phyloP scores from a whole-genome alignment of 768 basidiomycete species.

The Pseudohyphozyma bogoriensis region DNA sequence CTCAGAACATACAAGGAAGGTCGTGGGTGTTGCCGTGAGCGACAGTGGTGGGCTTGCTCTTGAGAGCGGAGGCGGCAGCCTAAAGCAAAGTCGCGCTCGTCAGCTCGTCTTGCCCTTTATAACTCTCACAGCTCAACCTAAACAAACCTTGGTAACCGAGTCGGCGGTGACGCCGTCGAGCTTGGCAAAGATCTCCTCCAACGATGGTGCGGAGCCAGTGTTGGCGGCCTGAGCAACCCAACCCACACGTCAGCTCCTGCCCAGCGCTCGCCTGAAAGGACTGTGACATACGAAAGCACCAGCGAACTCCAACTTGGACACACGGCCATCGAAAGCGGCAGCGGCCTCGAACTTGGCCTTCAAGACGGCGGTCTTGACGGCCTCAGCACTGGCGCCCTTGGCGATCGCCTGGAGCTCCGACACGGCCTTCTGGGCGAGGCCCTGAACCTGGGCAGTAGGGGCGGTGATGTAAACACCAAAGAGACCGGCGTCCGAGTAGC shows the following conservation, averaged over 20 bases:
- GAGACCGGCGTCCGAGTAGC: constrained; percentile 84
- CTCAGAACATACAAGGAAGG: constrained; percentile 46
- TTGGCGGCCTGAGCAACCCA: neutral
- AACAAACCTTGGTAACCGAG: constrained; percentile 59
- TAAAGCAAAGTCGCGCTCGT: constrained; percentile 34
- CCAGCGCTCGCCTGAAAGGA: too few species aligned
- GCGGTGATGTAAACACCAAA: constrained; percentile 75
- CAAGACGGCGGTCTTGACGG: constrained; percentile 66
- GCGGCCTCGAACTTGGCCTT: constrained; percentile 84
- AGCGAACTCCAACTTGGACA: constrained; percentile 52
- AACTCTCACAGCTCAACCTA: too few species aligned
- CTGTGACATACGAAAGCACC: constrained; percentile 52
- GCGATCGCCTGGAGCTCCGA: constrained; percentile 53
- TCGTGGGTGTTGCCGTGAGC: constrained; percentile 65
- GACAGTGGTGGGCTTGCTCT: constrained; percentile 74
- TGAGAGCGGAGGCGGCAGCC: constrained; percentile 58
- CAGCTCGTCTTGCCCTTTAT: neutral
- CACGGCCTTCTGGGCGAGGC: constrained; percentile 58
- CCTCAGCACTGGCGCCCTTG: constrained; percentile 49
- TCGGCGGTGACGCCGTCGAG: constrained; percentile 60
- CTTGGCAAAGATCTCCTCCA: constrained; percentile 55
- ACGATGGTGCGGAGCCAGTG: constrained; percentile 46
- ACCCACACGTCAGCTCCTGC: neutral
- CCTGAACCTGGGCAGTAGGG: constrained; percentile 52
- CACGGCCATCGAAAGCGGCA: constrained; percentile 54